Conservation (phyloP, 805 yeast genomes). For the Spathaspora girioi region DNA sequence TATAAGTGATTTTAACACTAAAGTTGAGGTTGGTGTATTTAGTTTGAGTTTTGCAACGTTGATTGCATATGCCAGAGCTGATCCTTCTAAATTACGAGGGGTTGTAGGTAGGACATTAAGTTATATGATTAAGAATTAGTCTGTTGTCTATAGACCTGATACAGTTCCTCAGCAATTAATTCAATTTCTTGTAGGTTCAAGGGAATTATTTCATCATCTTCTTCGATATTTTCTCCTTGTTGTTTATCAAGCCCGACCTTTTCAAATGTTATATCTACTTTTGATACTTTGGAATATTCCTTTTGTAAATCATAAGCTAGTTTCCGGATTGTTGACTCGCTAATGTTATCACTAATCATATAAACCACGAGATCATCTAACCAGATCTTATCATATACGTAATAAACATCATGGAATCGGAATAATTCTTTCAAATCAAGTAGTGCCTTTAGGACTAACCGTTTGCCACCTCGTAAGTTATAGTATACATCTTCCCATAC, state of each 20-base stretch:
- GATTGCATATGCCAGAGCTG: slow-evolving; percentile 23
- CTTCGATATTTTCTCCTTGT: slow-evolving; percentile 9
- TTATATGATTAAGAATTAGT: slow-evolving; percentile 3
- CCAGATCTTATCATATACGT: slow-evolving; percentile 75
- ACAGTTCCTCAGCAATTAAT: slow-evolving; percentile 47
- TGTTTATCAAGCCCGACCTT: slow-evolving; percentile 27
- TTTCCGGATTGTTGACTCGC: slow-evolving; percentile 54
- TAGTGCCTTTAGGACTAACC: slow-evolving; percentile 57
- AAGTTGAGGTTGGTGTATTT: slow-evolving; percentile 22
- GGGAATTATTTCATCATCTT: slow-evolving; percentile 35
- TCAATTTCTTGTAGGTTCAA: slow-evolving; percentile 56
- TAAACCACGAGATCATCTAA: slow-evolving; percentile 76
- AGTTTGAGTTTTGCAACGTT: slow-evolving; percentile 27
- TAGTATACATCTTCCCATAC: slow-evolving; percentile 76
- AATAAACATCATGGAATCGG: slow-evolving; percentile 78
- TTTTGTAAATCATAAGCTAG: slow-evolving; percentile 63
- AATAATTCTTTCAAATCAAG: slow-evolving; percentile 67
- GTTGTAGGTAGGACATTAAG: slow-evolving; percentile 26
- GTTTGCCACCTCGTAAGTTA: slow-evolving; percentile 64
- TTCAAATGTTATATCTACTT: slow-evolving; percentile 53
- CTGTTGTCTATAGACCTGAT: slow-evolving; percentile 5
- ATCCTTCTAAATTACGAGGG: slow-evolving; percentile 26
- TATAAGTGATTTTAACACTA: slow-evolving; percentile 14
- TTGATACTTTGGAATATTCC: slow-evolving; percentile 34
- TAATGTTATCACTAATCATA: slow-evolving; percentile 59